phyloP scores from a whole-genome alignment of 768 basidiomycete genomes.

The Mycena floridula region DNA sequence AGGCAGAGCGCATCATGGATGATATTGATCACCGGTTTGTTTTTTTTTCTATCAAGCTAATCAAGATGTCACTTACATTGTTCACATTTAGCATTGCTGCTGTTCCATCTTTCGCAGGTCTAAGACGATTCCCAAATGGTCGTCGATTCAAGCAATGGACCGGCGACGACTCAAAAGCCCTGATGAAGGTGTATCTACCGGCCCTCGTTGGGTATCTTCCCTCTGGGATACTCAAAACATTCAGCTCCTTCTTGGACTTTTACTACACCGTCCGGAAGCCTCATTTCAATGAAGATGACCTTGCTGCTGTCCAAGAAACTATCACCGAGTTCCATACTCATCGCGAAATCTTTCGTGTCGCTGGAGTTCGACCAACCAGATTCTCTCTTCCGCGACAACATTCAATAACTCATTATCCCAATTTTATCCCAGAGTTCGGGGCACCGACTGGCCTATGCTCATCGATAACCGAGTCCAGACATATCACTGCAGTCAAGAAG shows the following conservation, averaged over 20 bases:
- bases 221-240: constrained; percentile 9
- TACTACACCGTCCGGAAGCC: constrained; percentile 15
- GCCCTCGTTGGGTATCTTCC: constrained; percentile 18
- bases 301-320: constrained; percentile 7
- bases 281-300: constrained; percentile 6
- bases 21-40: constrained; percentile 24
- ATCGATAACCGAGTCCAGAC: constrained; percentile 12
- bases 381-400: constrained; percentile 15
- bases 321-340: constrained; percentile 8
- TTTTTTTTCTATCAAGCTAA: background rate
- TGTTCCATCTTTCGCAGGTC: constrained; percentile 7
- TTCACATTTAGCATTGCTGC: constrained; percentile 8
- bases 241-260: constrained; percentile 19
- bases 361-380: constrained; percentile 2
- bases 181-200: constrained; percentile 20
- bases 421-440: constrained; percentile 10
- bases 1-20: constrained; percentile 13
- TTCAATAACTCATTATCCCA: constrained; percentile 12
- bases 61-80: no score
- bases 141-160: constrained; percentile 14
- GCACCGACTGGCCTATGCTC: constrained; percentile 16
- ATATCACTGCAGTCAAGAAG: constrained; percentile 12
- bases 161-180: constrained; percentile 15
- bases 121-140: constrained; percentile 12
- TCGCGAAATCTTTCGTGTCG: constrained; percentile 8